Percentiles rank a stretch among this genome's conserved stretches.
Evolutionary conservation across 257 asterid species (phyloP).

Genomic region (Henckelia pumila): DNA sequence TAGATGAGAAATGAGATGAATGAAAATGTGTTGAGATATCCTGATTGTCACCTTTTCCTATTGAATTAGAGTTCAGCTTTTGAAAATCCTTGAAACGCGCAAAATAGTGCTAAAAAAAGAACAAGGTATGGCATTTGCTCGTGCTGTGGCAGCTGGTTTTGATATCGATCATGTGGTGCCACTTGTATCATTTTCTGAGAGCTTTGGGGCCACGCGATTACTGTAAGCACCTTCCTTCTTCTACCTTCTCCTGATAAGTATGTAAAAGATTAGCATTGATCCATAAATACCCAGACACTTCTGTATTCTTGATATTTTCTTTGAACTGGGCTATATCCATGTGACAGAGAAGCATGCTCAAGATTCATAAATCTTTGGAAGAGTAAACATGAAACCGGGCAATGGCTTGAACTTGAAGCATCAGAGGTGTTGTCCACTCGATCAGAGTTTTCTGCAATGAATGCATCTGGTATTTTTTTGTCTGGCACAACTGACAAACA

Average conservation of each 20-base stretch:
- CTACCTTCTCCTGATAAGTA: slow-evolving; percentile 17
- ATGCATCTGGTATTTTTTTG: slow-evolving; percentile 62
- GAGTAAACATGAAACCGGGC: slow-evolving; percentile 87
- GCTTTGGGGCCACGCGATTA: slow-evolving; percentile 89
- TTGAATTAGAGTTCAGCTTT: slow-evolving; percentile 70
- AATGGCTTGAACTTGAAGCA: slow-evolving; percentile 89
- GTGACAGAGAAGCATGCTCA: slow-evolving; percentile 83
- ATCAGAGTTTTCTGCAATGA: slow-evolving; percentile 49
- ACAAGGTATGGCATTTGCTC: slow-evolving; percentile 99
- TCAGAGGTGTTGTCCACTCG: slow-evolving; percentile 51
- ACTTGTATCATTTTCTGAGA: slow-evolving; percentile 76
- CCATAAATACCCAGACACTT: neutral
- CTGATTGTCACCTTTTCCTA: slow-evolving; percentile 29
- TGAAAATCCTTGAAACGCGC: slow-evolving; percentile 89
- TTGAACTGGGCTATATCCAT: slow-evolving; percentile 18
- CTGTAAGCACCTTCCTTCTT: slow-evolving; percentile 44
- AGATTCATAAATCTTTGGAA: slow-evolving; percentile 79
- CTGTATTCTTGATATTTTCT: slow-evolving; percentile 11
- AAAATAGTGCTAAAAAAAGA: slow-evolving; percentile 71
- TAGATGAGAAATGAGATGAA: neutral
- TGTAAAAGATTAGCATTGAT: neutral
- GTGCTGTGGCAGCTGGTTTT: slow-evolving; percentile 97
- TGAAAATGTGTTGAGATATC: slow-evolving; percentile 10
- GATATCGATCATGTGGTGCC: slow-evolving; percentile 62
- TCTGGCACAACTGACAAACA: slow-evolving; percentile 47